These are phyloP conservation scores for Phylloporus sp. DNA, from an alignment of 768 basidiomycete genomes.

Conservation along the genomic window DNA sequence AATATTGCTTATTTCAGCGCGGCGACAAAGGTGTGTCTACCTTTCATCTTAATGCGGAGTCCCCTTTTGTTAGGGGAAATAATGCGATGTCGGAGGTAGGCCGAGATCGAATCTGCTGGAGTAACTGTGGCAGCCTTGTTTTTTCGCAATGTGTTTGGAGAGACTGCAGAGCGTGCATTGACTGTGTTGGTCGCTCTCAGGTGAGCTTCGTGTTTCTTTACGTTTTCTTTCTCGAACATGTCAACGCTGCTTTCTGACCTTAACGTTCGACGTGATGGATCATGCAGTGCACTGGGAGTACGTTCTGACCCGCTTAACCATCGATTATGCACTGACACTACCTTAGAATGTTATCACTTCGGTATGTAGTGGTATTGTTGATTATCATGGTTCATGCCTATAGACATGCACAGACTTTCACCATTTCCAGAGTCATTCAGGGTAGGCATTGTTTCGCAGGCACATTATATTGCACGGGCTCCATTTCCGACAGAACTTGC, in stretches of 20 bases:
- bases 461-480: too few relatives aligned
- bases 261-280: too few relatives aligned
- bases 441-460: constrained; percentile 19
- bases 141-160: constrained; percentile 57
- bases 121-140: constrained; percentile 60
- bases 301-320: neutral
- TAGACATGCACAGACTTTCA: constrained; percentile 39
- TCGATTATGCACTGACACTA: constrained; percentile 2
- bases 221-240: too few relatives aligned
- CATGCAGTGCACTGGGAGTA: constrained; percentile 36
- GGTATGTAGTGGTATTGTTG: constrained; percentile 19
- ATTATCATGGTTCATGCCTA: too few relatives aligned
- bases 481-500: constrained; percentile 43
- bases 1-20: constrained; percentile 56
- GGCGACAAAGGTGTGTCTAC: constrained; percentile 16
- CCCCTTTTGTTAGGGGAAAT: too few relatives aligned
- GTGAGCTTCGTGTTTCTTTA: constrained; percentile 21
- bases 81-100: constrained; percentile 22
- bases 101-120: constrained; percentile 45
- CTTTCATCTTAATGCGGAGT: too few relatives aligned
- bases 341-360: constrained; percentile 31
- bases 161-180: constrained; percentile 48
- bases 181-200: constrained; percentile 56
- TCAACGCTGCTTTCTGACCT: too few relatives aligned
- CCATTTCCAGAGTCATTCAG: constrained; percentile 51